phyloP scores from a whole-genome alignment of 2,329 filamentous ascomycete species.

The Phialemonium atrogriseum region DNA sequence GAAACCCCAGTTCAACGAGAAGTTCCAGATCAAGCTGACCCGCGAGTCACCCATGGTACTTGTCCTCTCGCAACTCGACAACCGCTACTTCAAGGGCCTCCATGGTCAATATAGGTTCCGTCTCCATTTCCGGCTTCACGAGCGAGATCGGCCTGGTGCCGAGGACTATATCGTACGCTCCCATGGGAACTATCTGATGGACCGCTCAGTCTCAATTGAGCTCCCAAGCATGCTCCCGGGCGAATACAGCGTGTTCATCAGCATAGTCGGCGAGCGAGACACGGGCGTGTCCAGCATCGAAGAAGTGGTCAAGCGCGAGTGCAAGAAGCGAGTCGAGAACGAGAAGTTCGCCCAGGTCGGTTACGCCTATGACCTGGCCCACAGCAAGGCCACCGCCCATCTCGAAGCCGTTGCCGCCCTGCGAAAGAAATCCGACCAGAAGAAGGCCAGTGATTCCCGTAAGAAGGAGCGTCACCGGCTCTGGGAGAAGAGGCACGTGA shows the following conservation, averaged over 20 bases:
- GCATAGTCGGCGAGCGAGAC: constrained; percentile 59
- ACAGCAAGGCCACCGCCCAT: constrained; percentile 44
- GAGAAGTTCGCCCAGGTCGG: constrained; percentile 70
- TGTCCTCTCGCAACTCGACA: constrained; percentile 49
- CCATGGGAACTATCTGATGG: constrained; percentile 50
- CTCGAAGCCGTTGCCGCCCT: constrained; percentile 34
- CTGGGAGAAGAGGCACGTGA: constrained; percentile 28
- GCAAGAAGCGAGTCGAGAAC: constrained; percentile 56
- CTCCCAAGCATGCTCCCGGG: constrained; percentile 62
- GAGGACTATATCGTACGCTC: constrained; percentile 49
- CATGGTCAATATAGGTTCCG: constrained; percentile 48
- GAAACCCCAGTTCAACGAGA: constrained; percentile 46
- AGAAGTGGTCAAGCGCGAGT: constrained; percentile 58
- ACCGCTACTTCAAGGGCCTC: constrained; percentile 48
- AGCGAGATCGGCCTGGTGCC: constrained; percentile 28
- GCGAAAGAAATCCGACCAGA: constrained; percentile 39
- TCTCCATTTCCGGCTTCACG: constrained; percentile 45
- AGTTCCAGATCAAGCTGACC: constrained; percentile 43
- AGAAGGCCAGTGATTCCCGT: constrained; percentile 34
- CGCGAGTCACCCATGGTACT: constrained; percentile 43
- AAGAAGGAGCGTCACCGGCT: constrained; percentile 30
- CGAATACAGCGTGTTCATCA: constrained; percentile 67
- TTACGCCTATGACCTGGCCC: constrained; percentile 61
- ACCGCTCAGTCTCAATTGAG: constrained; percentile 68
- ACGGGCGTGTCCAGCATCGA: constrained; percentile 46